Conservation (phyloP, 306 rosid species). For the Alnus glutinosa region DNA sequence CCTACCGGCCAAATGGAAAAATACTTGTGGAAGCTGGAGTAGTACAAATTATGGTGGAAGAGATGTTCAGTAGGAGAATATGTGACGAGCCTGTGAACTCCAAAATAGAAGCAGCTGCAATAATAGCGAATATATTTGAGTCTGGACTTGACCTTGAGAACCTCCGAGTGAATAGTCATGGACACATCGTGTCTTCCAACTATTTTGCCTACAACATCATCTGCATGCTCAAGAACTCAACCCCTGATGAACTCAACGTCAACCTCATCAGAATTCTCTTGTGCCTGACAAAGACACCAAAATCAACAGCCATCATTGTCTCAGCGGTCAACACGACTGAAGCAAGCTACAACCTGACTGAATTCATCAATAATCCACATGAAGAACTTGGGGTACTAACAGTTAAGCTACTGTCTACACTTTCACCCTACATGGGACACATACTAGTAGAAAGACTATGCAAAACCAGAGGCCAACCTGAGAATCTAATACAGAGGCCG, state of each 20-base stretch:
- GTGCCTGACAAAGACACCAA: constrained; percentile 33
- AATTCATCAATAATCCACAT: constrained; percentile 31
- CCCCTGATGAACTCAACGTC: constrained; percentile 41
- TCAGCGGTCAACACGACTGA: constrained; percentile 37
- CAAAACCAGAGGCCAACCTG: constrained; percentile 40
- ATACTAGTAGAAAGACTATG: constrained; percentile 35
- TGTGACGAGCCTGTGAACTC: constrained; percentile 41
- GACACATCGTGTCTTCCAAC: constrained; percentile 44
- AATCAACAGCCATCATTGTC: constrained; percentile 27
- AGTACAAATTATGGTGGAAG: constrained; percentile 43
- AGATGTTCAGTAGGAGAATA: constrained; percentile 44
- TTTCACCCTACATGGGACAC: constrained; percentile 43
- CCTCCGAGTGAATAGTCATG: constrained; percentile 34
- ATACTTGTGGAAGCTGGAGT: constrained; percentile 43
- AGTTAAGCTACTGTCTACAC: constrained; percentile 34
- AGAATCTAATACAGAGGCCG: constrained; percentile 31
- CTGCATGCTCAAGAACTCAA: constrained; percentile 39
- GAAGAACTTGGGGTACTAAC: constrained; percentile 37
- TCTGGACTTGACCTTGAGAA: constrained; percentile 37
- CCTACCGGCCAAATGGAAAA: constrained; percentile 32
- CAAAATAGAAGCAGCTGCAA: constrained; percentile 44
- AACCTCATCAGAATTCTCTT: constrained; percentile 42
- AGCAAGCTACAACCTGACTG: constrained; percentile 38
- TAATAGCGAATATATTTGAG: constrained; percentile 44
- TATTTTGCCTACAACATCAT: constrained; percentile 40